Base-by-base conservation (phyloP, 2,329 filamentous ascomycete genomes). In the Stemphylium beticola region DNA sequence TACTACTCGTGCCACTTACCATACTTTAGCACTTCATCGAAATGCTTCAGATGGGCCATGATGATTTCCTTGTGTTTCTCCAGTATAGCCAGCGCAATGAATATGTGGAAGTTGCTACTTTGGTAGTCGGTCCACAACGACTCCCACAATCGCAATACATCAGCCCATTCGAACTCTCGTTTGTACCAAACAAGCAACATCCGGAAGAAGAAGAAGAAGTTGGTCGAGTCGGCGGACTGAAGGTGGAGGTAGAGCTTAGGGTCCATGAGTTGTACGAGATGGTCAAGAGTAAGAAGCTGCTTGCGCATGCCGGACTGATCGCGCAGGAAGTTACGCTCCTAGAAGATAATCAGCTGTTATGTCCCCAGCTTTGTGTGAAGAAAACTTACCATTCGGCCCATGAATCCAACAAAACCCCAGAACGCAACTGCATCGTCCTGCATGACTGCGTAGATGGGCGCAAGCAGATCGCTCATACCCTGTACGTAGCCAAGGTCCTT, bases 141-240 rank as follows among this genome's bases (percentile, higher is more conserved):
- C 76, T 99, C 95, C 95, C 95, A 99, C 4, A 99, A 79, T 15
- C 90, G 85, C 31, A 98, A 79, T 10, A 96, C 86, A 69, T 98
- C 92, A 42, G 83, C 75, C 91, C 93, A 99, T 63, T 87, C 84
- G 67, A 99, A 99, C 76, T 99, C 95, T 42, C 95, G 89, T 81
- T 99, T 99, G 77, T 95, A 99, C 95, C 95, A 99, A 9, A 99
- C 95, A 1, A 99, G 82, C 31, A 99, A 82, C 95, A 98, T 98
- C 56, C 95, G 90, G 85, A 98, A 99, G 81, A 99, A 98, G 81
- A 99, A 99, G 78, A 99, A 99, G 77, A 99, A 99, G 75, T 99
- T 99, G 20, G 95, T 99, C 69, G 90, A 96, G 68, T 99, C 96
- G 17, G 93, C 91, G 14, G 85, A 87, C 74, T 96, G 87, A 0